Percentiles rank a stretch among this genome's conserved stretches.
Evolutionary conservation across 2,329 filamentous ascomycete genomes (phyloP).

Genomic region (Fusarium paranaense): DNA sequence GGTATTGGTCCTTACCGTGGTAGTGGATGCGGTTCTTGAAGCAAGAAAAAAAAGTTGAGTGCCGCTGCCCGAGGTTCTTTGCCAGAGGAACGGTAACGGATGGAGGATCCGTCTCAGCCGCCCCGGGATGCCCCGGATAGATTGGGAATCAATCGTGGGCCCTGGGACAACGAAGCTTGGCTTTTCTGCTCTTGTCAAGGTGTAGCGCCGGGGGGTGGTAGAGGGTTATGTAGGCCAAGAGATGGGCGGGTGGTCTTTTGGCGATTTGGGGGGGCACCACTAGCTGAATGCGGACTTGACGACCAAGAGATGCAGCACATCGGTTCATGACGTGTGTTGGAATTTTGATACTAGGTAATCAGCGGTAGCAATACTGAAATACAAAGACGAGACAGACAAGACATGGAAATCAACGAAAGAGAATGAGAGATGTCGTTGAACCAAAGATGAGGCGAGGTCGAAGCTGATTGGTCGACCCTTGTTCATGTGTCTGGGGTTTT

Average conservation of each 20-base stretch:
- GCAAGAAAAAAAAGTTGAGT: neutral
- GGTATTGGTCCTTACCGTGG: neutral
- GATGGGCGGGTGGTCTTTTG: neutral
- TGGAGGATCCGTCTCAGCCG: constrained; percentile 24
- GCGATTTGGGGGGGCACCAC: neutral
- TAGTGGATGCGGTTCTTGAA: neutral
- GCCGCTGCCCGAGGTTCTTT: constrained; percentile 7
- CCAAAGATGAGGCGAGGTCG: neutral
- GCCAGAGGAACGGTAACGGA: constrained; percentile 31
- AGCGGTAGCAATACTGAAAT: neutral
- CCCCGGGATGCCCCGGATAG: constrained; percentile 35
- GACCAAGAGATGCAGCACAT: neutral
- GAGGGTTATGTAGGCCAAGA: neutral
- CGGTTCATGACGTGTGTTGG: neutral
- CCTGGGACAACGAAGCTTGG: neutral
- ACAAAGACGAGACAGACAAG: neutral
- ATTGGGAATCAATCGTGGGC: constrained; percentile 11
- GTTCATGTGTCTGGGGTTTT: constrained; percentile 32
- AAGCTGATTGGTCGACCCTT: constrained; percentile 13
- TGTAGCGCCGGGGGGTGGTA: neutral
- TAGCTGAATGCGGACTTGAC: neutral
- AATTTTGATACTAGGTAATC: neutral
- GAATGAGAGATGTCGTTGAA: neutral
- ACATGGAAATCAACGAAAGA: neutral
- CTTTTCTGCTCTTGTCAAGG: neutral